Percentiles rank a stretch among this genome's conserved stretches.
Conservation (phyloP, 805 yeast genomes). For the Spathaspora boniae region DNA sequence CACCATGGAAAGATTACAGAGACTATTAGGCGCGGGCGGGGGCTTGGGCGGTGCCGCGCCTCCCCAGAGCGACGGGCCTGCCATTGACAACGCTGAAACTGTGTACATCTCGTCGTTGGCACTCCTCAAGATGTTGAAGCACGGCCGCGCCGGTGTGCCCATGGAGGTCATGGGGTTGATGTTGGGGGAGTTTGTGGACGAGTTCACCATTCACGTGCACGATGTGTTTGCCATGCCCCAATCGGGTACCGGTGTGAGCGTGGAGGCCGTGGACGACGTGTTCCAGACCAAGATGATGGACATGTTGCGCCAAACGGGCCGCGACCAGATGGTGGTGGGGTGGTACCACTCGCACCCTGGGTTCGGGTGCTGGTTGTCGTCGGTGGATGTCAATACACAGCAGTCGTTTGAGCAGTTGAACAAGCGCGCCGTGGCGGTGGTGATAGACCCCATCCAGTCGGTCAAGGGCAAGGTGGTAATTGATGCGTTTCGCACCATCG, state of each 20-base stretch:
- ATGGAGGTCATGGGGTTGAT: slow-evolving; percentile 91
- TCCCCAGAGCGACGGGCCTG: slow-evolving; percentile 62
- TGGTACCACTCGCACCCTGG: slow-evolving; percentile 99
- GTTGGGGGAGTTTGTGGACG: slow-evolving; percentile 98
- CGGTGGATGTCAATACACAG: slow-evolving; percentile 96
- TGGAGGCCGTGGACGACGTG: slow-evolving; percentile 98
- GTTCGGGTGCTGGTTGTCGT: slow-evolving; percentile 98
- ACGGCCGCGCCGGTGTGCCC: slow-evolving; percentile 89
- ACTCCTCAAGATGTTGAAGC: slow-evolving; percentile 91
- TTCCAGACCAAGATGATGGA: slow-evolving; percentile 99
- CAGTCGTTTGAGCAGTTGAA: slow-evolving; percentile 96
- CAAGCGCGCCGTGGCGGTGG: slow-evolving; percentile 96
- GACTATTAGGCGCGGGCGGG: slow-evolving; percentile 43
- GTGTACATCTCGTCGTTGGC: slow-evolving; percentile 96
- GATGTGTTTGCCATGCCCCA: slow-evolving; percentile 99
- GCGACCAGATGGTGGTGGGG: slow-evolving; percentile 98
- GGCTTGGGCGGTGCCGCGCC: slow-evolving; percentile 45
- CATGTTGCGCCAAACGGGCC: slow-evolving; percentile 97
- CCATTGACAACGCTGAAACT: slow-evolving; percentile 92
- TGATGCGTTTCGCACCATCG: slow-evolving; percentile 95
- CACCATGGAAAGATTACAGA: slow-evolving; percentile 47
- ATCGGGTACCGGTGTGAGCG: slow-evolving; percentile 96
- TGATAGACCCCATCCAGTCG: slow-evolving; percentile 96
- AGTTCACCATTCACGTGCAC: slow-evolving; percentile 92
- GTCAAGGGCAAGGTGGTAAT: slow-evolving; percentile 98